Evolutionary conservation across 2,329 filamentous ascomycete genomes (phyloP).

Genomic region (Metarhizium rileyi): DNA sequence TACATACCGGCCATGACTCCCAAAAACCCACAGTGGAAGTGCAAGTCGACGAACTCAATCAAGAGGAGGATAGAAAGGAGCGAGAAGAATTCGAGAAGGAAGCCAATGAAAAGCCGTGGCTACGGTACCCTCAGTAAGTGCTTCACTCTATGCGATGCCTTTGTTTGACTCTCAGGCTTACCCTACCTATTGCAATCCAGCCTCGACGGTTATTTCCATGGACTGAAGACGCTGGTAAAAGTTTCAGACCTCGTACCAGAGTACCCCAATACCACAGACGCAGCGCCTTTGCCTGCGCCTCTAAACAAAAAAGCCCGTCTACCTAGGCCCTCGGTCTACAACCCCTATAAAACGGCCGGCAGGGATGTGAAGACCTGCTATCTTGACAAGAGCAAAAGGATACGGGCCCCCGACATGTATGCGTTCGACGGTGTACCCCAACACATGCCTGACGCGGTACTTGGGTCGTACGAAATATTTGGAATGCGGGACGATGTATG

Average conservation of each 20-base stretch:
- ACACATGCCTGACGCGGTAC: conserved; percentile 66
- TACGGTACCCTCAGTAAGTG: conserved; percentile 29
- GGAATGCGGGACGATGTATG: conserved; percentile 71
- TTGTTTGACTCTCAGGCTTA: neutral
- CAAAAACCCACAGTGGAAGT: conserved; percentile 7
- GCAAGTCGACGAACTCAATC: conserved; percentile 14
- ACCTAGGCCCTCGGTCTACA: conserved; percentile 45
- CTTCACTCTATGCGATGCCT: neutral
- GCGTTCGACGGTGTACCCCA: conserved; percentile 62
- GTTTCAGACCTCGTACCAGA: conserved; percentile 58
- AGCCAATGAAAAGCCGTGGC: conserved; percentile 28
- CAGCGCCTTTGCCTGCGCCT: conserved; percentile 23
- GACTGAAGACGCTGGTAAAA: conserved; percentile 60
- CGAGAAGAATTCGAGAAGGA: conserved; percentile 20
- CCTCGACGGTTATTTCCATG: conserved; percentile 71
- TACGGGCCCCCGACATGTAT: conserved; percentile 52
- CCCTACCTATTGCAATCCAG: conserved; percentile 36
- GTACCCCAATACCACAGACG: conserved; percentile 47
- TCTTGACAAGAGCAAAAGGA: conserved; percentile 47
- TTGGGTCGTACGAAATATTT: conserved; percentile 67
- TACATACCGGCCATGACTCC: neutral
- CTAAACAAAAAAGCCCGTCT: conserved; percentile 21
- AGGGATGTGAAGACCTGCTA: conserved; percentile 50
- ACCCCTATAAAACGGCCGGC: conserved; percentile 54
- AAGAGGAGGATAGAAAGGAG: conserved; percentile 19